Evolutionary conservation across 352 stramenopile species (phyloP).

Genomic region (Hyaloperonospora brassicae): DNA sequence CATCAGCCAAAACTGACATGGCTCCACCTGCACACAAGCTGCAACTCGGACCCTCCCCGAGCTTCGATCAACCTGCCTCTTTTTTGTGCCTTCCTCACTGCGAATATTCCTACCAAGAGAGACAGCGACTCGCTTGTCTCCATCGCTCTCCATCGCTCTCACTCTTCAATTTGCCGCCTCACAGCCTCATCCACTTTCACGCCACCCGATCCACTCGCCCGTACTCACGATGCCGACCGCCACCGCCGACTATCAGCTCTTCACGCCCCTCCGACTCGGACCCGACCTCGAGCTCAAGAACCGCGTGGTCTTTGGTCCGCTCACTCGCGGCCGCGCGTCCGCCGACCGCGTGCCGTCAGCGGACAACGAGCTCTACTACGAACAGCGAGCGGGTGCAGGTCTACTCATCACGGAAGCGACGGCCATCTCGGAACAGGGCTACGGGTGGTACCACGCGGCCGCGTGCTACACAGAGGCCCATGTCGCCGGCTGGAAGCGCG

Average conservation of each 20-base stretch:
- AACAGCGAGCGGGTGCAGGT: constrained; percentile 43
- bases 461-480: constrained; percentile 39
- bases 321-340: constrained; percentile 38
- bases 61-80: no score
- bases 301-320: constrained; percentile 38
- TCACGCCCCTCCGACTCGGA: constrained; percentile 29
- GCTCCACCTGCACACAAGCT: no score
- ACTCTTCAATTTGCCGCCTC: constrained; percentile 9
- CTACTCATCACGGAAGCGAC: constrained; percentile 61
- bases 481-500: constrained; percentile 38
- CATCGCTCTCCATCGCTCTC: no score
- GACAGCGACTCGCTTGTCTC: no score
- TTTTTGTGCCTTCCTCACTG: no score
- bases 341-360: constrained; percentile 31
- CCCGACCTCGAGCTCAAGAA: constrained; percentile 42
- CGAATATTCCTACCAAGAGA: no score
- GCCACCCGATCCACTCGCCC: no score
- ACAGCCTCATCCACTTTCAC: constrained; percentile 2
- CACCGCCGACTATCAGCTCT: constrained; percentile 29
- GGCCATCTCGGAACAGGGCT: constrained; percentile 33
- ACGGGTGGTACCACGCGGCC: constrained; percentile 27
- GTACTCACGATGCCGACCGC: constrained; percentile 3
- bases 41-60: no score
- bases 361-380: constrained; percentile 52
- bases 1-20: no score